Conservation (phyloP, 306 rosid genomes). For the cucumber (Cucumis sativus) region Cucumber_9930_V3 NC_026661.2:21413001-21413500, state of each 20-base stretch:
- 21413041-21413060: conserved; percentile 31
- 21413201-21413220: conserved; percentile 64
- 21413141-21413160: conserved; percentile 42
- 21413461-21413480: too few species aligned
- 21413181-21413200: conserved; percentile 27
- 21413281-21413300: too few species aligned
- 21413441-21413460: too few species aligned
- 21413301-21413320: too few species aligned
- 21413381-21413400: too few species aligned
- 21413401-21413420: too few species aligned
- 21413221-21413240: conserved; percentile 60
- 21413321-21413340: too few species aligned
- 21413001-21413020: conserved; percentile 32
- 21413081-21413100: conserved; percentile 38
- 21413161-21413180: conserved; percentile 33
- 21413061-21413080: conserved; percentile 9
- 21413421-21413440: too few species aligned
- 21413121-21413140: conserved; percentile 50
- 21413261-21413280: too few species aligned
- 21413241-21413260: conserved; percentile 37
- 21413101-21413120: conserved; percentile 68
- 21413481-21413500: too few species aligned
- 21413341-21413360: too few species aligned
- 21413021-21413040: conserved; percentile 37
- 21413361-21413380: too few species aligned